Base-by-base conservation (phyloP, 352 stramenopile species). In the Globisporangium radiosum region DNA sequence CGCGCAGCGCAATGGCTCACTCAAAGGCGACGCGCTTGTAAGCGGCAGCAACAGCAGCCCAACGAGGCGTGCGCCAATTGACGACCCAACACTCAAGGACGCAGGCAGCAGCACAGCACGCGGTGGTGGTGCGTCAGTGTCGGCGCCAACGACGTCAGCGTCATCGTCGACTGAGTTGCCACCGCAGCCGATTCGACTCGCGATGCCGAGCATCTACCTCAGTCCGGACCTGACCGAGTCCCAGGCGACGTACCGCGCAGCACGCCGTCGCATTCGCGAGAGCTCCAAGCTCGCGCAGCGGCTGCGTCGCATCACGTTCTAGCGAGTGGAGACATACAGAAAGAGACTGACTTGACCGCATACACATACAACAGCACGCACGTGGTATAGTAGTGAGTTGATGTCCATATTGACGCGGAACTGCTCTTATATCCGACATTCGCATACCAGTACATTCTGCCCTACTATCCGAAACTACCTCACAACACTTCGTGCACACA, bases 131-230 rank as follows among this genome's bases (percentile, higher is more conserved):
- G 17, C 17, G 17, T 19, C 17, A 44, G 52, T 54, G 10, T 52
- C 63, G 38, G 68, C 65, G 1, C 42, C 62, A 4, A 17, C 44
- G 40, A 44, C 71, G 2, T 57, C 68, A 44, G 40, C 13, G 71
- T 19, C 42, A 15, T 7, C 42, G 42, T 47, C 39, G 7, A 11
- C 42, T 5, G 45, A 84, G 10, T 33, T 77, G 9, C 42, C 65
- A 4, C 39, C 62, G 0, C 72, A 81, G 37, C 73, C 75, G 19
- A 70, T 84, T n/a, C 57, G 69, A 0, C 57, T 83, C 13, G 62
- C 75, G 43, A 80, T 85, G 71, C 73, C 71, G 5, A 85, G 65
- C 55, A 85, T 87, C 52, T 87, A 87, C 47, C 61, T 87, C 17
- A 81, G 71, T 43, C 74, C 76, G 7, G 76, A 85, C 51, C 54